A percentile compares a stretch with the other conserved stretches of the same genome.
phyloP scores from a whole-genome alignment of 352 stramenopile species.

The Phytophthora aleatoria region DNA sequence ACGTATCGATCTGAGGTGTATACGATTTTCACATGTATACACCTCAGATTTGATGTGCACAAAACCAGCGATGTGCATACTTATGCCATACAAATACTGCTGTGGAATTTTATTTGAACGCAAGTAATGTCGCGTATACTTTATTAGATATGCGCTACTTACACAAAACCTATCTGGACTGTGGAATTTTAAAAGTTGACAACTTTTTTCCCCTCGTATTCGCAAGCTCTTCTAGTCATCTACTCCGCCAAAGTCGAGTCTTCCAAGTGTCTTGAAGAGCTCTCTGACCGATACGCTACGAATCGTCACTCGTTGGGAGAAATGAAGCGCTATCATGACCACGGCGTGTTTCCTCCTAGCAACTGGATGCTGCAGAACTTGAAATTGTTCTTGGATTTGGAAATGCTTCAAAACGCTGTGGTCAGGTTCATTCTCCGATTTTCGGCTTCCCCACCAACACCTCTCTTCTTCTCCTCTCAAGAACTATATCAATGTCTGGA shows the following conservation, averaged over 20 bases:
- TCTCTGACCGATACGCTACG: too few species aligned
- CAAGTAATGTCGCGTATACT: too few species aligned
- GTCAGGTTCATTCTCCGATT: slow-evolving; percentile 6
- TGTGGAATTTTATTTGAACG: too few species aligned
- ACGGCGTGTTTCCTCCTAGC: background rate
- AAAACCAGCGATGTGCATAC: too few species aligned
- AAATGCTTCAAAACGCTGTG: background rate
- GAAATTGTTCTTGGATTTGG: background rate
- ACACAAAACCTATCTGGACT: too few species aligned
- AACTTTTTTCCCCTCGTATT: too few species aligned
- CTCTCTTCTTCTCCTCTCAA: background rate
- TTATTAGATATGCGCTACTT: too few species aligned
- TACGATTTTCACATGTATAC: too few species aligned
- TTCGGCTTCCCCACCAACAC: background rate
- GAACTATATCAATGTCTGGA: slow-evolving; percentile 59
- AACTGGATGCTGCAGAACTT: background rate
- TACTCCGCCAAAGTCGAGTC: background rate
- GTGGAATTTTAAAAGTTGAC: too few species aligned
- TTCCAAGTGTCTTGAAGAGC: background rate
- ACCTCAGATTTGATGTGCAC: background rate
- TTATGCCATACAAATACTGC: too few species aligned
- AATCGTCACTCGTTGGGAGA: background rate
- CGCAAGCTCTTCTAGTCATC: too few species aligned
- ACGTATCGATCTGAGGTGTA: too few species aligned
- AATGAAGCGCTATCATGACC: background rate